Conservation (phyloP, 371 early-diverging fungal genomes). For the Syncephalastrum sp. region DNA sequence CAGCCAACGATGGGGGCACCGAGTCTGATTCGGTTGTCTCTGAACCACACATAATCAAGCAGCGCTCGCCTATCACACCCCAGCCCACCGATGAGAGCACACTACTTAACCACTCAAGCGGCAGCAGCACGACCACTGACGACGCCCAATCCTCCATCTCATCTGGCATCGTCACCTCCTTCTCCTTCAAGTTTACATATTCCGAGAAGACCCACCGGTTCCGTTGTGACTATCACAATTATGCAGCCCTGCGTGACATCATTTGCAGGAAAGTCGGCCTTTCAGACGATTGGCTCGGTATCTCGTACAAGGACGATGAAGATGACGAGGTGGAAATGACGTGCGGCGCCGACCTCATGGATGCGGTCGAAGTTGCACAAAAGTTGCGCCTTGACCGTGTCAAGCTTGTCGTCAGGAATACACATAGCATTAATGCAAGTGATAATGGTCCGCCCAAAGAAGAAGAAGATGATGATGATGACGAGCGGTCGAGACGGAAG, state of each 20-base stretch:
- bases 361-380: constrained; percentile 79
- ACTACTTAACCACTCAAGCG: background rate
- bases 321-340: constrained; percentile 81
- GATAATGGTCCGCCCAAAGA: too few species aligned
- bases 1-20: constrained; percentile 30
- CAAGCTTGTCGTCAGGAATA: constrained; percentile 50
- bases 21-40: constrained; percentile 40
- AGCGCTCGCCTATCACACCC: constrained; percentile 8
- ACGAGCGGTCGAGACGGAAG: background rate
- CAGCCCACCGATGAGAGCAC: constrained; percentile 6
- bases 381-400: constrained; percentile 74
- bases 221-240: constrained; percentile 18
- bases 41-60: constrained; percentile 22
- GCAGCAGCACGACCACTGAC: background rate
- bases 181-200: constrained; percentile 32
- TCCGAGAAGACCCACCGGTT: constrained; percentile 34
- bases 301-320: constrained; percentile 88
- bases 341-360: constrained; percentile 73
- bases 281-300: constrained; percentile 4
- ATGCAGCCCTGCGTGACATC: constrained; percentile 14
- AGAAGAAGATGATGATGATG: too few species aligned
- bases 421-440: too few species aligned
- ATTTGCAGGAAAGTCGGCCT: background rate
- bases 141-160: background rate
- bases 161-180: background rate